Evolutionary conservation across 805 yeast species (phyloP).

Genomic region (Kuraishia hungarica): DNA sequence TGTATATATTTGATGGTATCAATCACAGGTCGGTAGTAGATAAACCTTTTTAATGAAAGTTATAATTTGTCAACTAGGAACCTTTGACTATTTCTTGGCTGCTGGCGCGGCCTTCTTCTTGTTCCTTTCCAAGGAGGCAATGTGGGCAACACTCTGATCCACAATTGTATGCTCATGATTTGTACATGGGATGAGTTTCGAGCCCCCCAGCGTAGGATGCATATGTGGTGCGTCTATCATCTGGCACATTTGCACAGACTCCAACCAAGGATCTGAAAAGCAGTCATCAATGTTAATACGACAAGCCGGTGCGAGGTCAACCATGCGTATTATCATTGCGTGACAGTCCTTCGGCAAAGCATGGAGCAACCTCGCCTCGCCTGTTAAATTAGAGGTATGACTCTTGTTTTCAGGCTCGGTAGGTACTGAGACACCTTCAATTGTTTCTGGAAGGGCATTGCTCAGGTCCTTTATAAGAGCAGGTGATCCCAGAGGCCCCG

Average conservation of each 20-base stretch:
- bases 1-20: background rate
- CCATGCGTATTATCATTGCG: conserved; percentile 65
- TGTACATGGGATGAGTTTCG: conserved; percentile 31
- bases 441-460: conserved; percentile 12
- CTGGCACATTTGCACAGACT: conserved; percentile 61
- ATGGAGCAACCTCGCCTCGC: conserved; percentile 61
- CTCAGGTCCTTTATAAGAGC: conserved; percentile 5
- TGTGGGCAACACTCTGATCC: conserved; percentile 91
- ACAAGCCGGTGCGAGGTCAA: conserved; percentile 78
- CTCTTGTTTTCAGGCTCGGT: conserved; percentile 18
- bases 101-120: conserved; percentile 36
- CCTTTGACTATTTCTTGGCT: background rate
- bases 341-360: conserved; percentile 69
- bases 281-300: conserved; percentile 76
- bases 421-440: conserved; percentile 4
- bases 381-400: conserved; percentile 59
- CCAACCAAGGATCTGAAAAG: conserved; percentile 64
- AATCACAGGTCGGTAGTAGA: background rate
- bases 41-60: background rate
- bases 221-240: conserved; percentile 33
- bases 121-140: conserved; percentile 84
- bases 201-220: conserved; percentile 15
- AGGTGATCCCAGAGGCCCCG: conserved; percentile 1
- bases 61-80: too few relatives aligned
- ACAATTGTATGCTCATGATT: conserved; percentile 83